Evolutionary conservation across 2,329 filamentous ascomycete genomes (phyloP).

Genomic region (Onygenales sp.): DNA sequence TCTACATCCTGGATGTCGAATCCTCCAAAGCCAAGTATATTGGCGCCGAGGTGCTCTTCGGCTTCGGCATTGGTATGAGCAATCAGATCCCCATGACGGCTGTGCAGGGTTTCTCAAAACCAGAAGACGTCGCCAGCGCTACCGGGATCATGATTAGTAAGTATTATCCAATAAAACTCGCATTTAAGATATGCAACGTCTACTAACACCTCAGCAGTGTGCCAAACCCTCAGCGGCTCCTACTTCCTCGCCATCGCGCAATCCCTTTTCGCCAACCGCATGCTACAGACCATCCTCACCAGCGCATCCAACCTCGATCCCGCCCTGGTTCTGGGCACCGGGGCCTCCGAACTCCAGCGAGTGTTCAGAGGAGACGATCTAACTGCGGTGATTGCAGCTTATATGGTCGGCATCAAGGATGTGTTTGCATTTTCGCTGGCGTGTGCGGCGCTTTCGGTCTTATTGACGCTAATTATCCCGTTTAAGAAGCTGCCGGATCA

Average conservation of each 20-base stretch:
- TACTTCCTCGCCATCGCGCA: slow-evolving; percentile 15
- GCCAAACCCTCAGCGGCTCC: slow-evolving; percentile 12
- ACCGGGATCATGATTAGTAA: slow-evolving; percentile 17
- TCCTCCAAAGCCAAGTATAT: slow-evolving; percentile 12
- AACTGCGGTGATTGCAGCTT: slow-evolving; percentile 48
- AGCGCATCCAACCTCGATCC: slow-evolving; percentile 32
- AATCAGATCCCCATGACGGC: slow-evolving; percentile 17
- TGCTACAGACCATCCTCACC: slow-evolving; percentile 4
- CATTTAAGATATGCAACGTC: neutral
- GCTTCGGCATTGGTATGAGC: slow-evolving; percentile 16
- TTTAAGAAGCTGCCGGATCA: slow-evolving; percentile 4
- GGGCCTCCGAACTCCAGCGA: slow-evolving; percentile 50
- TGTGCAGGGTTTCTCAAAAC: slow-evolving; percentile 13
- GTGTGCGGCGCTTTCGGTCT: slow-evolving; percentile 7
- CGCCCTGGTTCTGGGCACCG: slow-evolving; percentile 33
- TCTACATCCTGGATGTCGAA: slow-evolving; percentile 8
- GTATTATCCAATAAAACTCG: slow-evolving; percentile 3
- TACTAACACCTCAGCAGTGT: slow-evolving; percentile 7
- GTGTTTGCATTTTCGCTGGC: slow-evolving; percentile 10
- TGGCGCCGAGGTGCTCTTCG: slow-evolving; percentile 16
- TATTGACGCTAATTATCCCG: slow-evolving; percentile 12
- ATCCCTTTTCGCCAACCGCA: slow-evolving; percentile 13
- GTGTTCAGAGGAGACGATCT: slow-evolving; percentile 44
- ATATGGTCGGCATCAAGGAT: slow-evolving; percentile 25
- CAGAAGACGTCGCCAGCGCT: slow-evolving; percentile 14